Base-by-base conservation (phyloP, 1,284 basidiomycete genomes). In the Irpex sp. region DNA sequence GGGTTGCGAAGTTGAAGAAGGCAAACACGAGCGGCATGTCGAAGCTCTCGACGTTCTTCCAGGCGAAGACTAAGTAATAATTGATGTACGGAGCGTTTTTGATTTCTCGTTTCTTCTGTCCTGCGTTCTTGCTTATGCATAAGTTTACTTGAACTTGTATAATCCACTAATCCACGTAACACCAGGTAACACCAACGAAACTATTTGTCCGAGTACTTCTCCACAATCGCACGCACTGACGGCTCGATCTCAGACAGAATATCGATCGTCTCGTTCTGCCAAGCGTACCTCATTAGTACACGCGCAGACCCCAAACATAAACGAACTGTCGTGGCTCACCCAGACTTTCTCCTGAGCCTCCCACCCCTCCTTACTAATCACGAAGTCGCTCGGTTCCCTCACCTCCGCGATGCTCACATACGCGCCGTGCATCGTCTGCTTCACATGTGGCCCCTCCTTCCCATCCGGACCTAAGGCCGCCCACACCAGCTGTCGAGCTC, bases 1-100 rank as follows among this genome's bases (percentile, higher is more conserved):
- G 91, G 0, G 88, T 91, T 1, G 87, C 90, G 68, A 85, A 87
- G 72, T 75, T 93, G 67, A 92, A 90, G 74, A 93, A 90, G 70
- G 88, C 73, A 4, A 91, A 90, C 67, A 81, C 84, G 10, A 82
- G 78, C 67, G 89, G 90, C 19, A 93, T 93, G 91, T 76, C 86
- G 39, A 91, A 91, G 72, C 68, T 93, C 28, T 88, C 86, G 2
- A 82, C 78, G 37, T 91, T 91, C 73, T 93, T 93, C 67, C 75
- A 76, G 65, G 61, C 61, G 68, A 67, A 64, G 39, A 16, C 19
- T 18, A 18, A 54, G 52, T 33, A 10, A 42, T 9, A n/a, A 5
- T 23, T 23, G 23, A 23, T 4, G 23, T 23, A 23, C 23, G 23
- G 23, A 23, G 23, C 23, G 23, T 2, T 23, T 23, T 23, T 4